These are phyloP conservation scores for Podila epicladia DNA, from an alignment of 192 early-diverging fungal genomes.

Conservation along the genomic window DNA sequence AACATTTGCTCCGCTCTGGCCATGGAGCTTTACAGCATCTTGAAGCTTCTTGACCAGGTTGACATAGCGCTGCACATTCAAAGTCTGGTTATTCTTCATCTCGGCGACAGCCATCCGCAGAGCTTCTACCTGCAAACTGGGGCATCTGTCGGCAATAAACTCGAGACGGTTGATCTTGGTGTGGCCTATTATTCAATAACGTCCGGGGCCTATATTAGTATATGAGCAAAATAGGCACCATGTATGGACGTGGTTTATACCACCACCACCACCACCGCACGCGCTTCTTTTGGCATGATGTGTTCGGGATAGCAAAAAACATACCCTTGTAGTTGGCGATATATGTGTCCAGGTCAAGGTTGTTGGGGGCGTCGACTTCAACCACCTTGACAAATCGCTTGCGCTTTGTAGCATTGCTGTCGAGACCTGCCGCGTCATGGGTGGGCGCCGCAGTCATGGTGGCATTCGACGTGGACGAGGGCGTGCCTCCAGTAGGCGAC, in stretches of 20 bases:
- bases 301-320: slow-evolving; percentile 3
- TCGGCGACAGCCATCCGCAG: slow-evolving; percentile 70
- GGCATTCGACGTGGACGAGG: slow-evolving; percentile 39
- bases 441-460: slow-evolving; percentile 22
- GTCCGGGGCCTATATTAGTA: slow-evolving; percentile 2
- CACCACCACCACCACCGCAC: background rate
- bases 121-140: slow-evolving; percentile 72
- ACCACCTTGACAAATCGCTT: slow-evolving; percentile 55
- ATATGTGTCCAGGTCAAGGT: slow-evolving; percentile 71
- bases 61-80: slow-evolving; percentile 56
- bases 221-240: background rate
- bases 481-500: slow-evolving; percentile 15
- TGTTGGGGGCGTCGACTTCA: slow-evolving; percentile 57
- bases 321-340: slow-evolving; percentile 74
- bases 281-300: background rate
- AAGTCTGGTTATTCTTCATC: slow-evolving; percentile 58
- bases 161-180: slow-evolving; percentile 75
- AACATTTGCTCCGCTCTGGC: slow-evolving; percentile 16
- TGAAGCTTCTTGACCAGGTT: slow-evolving; percentile 65
- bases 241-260: background rate
- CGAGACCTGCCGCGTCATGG: background rate
- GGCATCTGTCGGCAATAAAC: slow-evolving; percentile 80
- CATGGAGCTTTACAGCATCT: slow-evolving; percentile 52
- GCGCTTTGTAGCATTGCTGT: slow-evolving; percentile 46
- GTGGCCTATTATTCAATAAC: slow-evolving; percentile 56